phyloP scores from a whole-genome alignment of 2,329 filamentous ascomycete species.

The Penicillium sp. region DNA sequence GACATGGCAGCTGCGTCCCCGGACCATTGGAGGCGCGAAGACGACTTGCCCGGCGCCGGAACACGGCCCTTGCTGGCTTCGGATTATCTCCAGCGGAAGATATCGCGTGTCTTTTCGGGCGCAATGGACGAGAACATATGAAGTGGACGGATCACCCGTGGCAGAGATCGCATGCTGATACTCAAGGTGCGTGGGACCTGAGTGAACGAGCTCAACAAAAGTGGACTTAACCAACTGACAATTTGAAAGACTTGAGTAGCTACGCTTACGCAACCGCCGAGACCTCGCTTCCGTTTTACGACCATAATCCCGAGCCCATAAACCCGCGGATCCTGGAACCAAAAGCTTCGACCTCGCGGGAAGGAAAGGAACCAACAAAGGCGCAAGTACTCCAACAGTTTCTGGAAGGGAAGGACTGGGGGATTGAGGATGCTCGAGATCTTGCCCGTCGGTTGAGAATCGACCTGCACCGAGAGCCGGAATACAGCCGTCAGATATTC shows the following conservation, averaged over 20 bases:
- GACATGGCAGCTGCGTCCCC: constrained; percentile 61
- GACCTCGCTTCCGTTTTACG: constrained; percentile 20
- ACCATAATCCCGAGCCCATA: constrained; percentile 16
- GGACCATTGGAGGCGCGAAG: constrained; percentile 63
- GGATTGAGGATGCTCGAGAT: constrained; percentile 29
- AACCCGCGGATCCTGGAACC: constrained; percentile 2
- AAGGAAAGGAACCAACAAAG: constrained; percentile 7
- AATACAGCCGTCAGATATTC: constrained; percentile 38
- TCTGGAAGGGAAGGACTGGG: constrained; percentile 19
- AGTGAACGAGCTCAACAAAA: neutral
- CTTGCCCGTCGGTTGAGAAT: constrained; percentile 29
- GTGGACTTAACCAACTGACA: neutral
- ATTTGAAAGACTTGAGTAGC: constrained; percentile 17
- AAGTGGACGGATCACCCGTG: constrained; percentile 33
- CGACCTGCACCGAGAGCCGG: constrained; percentile 36
- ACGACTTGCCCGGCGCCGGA: constrained; percentile 56
- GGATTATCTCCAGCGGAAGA: constrained; percentile 35
- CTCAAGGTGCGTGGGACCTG: constrained; percentile 21
- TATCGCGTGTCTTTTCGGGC: constrained; percentile 43
- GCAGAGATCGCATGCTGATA: constrained; percentile 23
- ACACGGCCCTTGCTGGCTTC: constrained; percentile 49
- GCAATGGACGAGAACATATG: constrained; percentile 40
- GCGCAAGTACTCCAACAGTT: constrained; percentile 14
- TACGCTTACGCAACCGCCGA: constrained; percentile 20
- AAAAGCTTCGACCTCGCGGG: neutral